Evolutionary conservation across 768 basidiomycete species (phyloP), one percentile per base, ranked within the genome.

Genomic region (Suillus luteus): DNA sequence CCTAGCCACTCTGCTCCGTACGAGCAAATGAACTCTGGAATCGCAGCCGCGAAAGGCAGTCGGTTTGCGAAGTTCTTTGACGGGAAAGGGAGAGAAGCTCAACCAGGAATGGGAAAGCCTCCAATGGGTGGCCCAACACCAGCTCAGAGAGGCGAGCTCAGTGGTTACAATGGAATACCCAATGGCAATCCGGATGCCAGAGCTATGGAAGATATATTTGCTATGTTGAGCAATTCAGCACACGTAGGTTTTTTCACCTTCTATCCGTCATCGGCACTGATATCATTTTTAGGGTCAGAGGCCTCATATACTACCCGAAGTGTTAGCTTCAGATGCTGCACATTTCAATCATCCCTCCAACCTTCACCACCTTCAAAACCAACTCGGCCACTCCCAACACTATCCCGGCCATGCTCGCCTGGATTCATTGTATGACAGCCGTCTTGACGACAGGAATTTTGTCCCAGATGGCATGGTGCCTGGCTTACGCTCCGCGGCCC

Each of bases 11-110:
- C 64, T 19, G 40, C 57, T 31, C 72, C 70, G 8, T 73, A 74
- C 17, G 74, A 75, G 57, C 66, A 72, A 54, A 73, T 71, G 59
- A 78, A 78, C 31, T 79, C 80, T 33, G 81, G 83, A 38, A 79
- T 84, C 70, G 79, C 85, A 15, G 77, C 80, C 38, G 81, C 81
- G 31, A 92, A 89, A 73, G 92, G 92, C 46, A 93, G 92, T 71
- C 87, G 92, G 43, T 90, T 93, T 73, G 92, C 91, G 38, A 94
- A 93, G 72, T 92, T 93, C 75, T 94, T 93, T 66, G 92, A 93
- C 68, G 83, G 83, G n/a, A 92, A 91, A 73, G 70, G 72, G 37
- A 82, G 82, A 66, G 86, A 87, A 15, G 69, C 69, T 49, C 75
- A 67, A 62, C 65, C 67, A 65, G 67, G 75, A 44, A 66, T 76